Evolutionary conservation across 164 flowering plant species (phyloP).

Genomic region (Nelumbo lutea): DNA sequence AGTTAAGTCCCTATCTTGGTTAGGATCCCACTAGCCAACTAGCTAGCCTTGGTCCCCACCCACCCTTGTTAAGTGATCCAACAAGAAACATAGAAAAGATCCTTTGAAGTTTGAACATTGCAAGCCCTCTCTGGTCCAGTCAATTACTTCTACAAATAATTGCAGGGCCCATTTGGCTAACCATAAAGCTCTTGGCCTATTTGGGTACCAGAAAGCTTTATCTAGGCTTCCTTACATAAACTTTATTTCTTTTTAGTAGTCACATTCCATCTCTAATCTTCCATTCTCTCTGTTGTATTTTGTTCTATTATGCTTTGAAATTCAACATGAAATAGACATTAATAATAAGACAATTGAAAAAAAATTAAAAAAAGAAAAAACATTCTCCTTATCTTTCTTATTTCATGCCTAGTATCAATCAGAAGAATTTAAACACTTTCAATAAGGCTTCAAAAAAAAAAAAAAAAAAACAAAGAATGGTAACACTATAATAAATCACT

Average conservation of each 20-base stretch:
- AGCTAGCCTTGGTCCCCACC: slow-evolving; percentile 17
- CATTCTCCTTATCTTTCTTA: no score
- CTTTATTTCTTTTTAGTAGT: neutral
- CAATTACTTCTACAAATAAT: slow-evolving; percentile 12
- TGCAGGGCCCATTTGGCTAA: slow-evolving; percentile 8
- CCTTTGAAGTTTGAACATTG: slow-evolving; percentile 2
- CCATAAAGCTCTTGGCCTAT: no score
- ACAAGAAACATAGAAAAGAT: slow-evolving; percentile 2
- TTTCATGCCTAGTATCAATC: no score
- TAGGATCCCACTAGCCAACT: slow-evolving; percentile 8
- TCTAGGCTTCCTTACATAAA: neutral
- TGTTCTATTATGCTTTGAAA: neutral
- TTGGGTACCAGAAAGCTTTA: slow-evolving; percentile 1
- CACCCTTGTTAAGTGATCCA: slow-evolving; percentile 4
- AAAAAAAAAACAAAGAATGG: no score
- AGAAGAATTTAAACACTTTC: no score
- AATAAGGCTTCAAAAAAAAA: no score
- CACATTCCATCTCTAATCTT: neutral
- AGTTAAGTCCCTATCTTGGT: slow-evolving; percentile 6
- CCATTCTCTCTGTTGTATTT: neutral
- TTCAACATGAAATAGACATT: neutral
- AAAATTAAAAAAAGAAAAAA: no score
- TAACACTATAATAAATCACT: no score
- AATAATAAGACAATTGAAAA: no score
- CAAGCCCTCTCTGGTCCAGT: slow-evolving; percentile 12